A percentile compares a stretch with the other conserved stretches of the same genome.
These are phyloP conservation scores for Salpingoeca rosetta DNA, from an alignment of 78 protist genomes.

Conservation along the genomic window DNA sequence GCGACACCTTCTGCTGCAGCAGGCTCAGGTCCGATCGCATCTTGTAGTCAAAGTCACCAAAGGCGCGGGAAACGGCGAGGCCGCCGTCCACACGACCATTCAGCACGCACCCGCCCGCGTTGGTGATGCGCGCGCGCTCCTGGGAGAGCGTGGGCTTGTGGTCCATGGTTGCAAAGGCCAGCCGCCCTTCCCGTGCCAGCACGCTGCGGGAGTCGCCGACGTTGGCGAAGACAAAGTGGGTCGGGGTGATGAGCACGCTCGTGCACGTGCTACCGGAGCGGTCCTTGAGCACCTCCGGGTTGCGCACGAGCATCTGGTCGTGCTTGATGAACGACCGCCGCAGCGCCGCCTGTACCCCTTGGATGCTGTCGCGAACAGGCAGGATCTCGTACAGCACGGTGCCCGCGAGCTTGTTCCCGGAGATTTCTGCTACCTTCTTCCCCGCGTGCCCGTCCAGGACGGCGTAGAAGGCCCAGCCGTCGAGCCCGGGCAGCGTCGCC, in stretches of 20 bases:
- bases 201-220: conserved; percentile 35
- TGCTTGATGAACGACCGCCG: not conserved
- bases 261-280: not conserved
- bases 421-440: not conserved
- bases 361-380: not conserved
- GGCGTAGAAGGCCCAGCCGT: not conserved
- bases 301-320: not conserved
- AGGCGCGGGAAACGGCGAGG: conserved; percentile 45
- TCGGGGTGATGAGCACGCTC: not conserved
- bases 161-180: conserved; percentile 8
- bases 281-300: not conserved
- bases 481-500: not conserved
- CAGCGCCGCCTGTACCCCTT: not conserved
- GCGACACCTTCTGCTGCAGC: not conserved
- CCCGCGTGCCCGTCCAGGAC: not conserved
- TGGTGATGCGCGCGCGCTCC: conserved; percentile 15
- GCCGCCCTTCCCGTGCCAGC: conserved; percentile 9
- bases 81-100: conserved; percentile 46
- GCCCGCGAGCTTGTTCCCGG: not conserved
- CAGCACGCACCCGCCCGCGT: conserved; percentile 41
- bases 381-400: not conserved
- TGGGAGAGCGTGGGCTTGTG: conserved; percentile 26
- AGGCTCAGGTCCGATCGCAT: not conserved
- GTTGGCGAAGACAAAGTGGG: not conserved
- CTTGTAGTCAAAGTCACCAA: conserved; percentile 48